Base-by-base conservation (phyloP, 208 protist genomes). In the Leishmania guyanensis region DNA sequence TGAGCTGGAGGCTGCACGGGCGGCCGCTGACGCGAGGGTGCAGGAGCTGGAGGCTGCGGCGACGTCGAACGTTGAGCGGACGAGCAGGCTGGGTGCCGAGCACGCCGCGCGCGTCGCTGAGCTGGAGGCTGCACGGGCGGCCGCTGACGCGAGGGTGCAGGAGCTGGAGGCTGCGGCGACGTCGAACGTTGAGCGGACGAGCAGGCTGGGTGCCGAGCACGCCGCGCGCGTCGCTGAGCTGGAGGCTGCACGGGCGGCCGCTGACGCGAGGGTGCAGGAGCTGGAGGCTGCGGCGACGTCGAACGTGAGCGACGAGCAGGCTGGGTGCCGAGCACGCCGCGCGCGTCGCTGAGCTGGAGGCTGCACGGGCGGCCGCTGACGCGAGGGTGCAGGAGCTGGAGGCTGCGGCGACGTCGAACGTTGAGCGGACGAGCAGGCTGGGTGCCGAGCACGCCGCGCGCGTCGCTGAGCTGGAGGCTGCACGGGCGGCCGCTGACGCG, bases 11-110 rank as follows among this genome's bases (percentile, higher is more conserved):
- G 65, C 65, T 10, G 65, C 65, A 10, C 14, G n/a, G 2, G 65
- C n/a, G 5, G n/a, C 65, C n/a, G 33, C 26, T 12, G 26, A 68
- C 39, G 62, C 62, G 62, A n/a, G 62, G 8, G 26, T 36, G 62
- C 62, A 68, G 43, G 56, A 77, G 39, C 54, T 82, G 36, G 43
- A 77, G 71, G 79, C 79, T 3, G 62, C 79, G 2, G 51, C 51
- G 1, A 20, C 48, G 5, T 17, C 48, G 4, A 69, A 3, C 50
- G 76, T 51, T 12, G 43, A 60, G 20, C 29, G 33, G 39, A 56
- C 75, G 33, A 66, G 39, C 36, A 54, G 2, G 43, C 48, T 75
- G 56, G 78, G 72, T 39, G 53, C 74, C 22, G 46, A 39, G 76
- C 26, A 80, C 36, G 36, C 36, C 1, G 36, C 36, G 1, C 36